Conservation (phyloP, 352 stramenopile species). For the Heterotrichella gracilis region DNA sequence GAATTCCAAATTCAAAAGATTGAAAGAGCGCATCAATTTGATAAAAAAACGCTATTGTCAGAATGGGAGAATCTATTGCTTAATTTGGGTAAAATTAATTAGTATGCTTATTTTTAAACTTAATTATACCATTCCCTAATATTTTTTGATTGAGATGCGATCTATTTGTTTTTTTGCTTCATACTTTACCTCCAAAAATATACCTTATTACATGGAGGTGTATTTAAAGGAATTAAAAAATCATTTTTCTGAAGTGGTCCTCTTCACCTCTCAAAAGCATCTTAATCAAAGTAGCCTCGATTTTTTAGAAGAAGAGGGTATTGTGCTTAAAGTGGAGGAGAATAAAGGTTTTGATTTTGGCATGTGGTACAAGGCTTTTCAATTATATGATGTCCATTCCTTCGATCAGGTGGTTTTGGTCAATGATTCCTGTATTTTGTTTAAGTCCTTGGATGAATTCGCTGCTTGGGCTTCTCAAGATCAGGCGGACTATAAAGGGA, state of each 20-base stretch:
- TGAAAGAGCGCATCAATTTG: neutral
- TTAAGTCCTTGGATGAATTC: slow-evolving; percentile 1
- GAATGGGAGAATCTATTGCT: neutral
- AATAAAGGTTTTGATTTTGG: slow-evolving; percentile 8
- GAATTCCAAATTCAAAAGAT: neutral
- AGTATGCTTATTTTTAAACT: neutral
- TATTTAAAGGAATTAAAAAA: slow-evolving; percentile 10
- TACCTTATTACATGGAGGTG: neutral
- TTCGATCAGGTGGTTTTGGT: neutral
- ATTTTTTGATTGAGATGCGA: neutral
- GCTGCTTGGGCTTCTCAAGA: neutral
- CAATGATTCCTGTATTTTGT: neutral
- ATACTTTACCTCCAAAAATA: neutral
- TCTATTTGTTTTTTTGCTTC: neutral
- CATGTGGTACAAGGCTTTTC: neutral
- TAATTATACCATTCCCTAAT: neutral
- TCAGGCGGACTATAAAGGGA: neutral
- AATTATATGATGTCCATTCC: neutral
- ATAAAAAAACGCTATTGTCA: neutral
- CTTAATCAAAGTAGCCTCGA: neutral
- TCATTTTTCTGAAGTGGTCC: neutral
- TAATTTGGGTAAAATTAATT: neutral
- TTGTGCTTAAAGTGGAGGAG: neutral
- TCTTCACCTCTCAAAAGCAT: neutral
- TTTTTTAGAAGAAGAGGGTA: neutral